These are phyloP conservation scores for Cornus kousa DNA, from an alignment of 148 eudicot species.

Conservation along the genomic window DNA sequence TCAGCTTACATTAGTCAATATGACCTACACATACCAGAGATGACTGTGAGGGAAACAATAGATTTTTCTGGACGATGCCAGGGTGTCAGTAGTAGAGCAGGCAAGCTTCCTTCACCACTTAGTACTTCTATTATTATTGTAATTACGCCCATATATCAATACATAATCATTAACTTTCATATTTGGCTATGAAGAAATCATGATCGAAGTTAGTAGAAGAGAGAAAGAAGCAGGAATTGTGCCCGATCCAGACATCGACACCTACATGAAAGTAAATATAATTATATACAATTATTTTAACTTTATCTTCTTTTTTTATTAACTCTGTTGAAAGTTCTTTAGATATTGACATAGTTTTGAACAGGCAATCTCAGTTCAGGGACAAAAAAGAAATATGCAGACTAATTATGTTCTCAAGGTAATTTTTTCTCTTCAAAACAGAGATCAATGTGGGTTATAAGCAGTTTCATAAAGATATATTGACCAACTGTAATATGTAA, in stretches of 20 bases:
- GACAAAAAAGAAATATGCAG: slow-evolving; percentile 58
- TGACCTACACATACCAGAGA: slow-evolving; percentile 80
- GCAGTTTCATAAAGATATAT: neutral
- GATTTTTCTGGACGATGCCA: slow-evolving; percentile 81
- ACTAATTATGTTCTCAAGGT: slow-evolving; percentile 81
- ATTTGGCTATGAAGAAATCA: slow-evolving; percentile 34
- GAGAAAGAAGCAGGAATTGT: slow-evolving; percentile 70
- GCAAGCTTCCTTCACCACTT: slow-evolving; percentile 22
- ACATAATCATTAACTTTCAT: neutral
- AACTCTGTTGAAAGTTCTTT: neutral
- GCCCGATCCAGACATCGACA: slow-evolving; percentile 78
- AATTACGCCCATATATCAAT: neutral
- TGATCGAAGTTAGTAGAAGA: slow-evolving; percentile 63
- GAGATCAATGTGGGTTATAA: neutral
- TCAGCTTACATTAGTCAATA: slow-evolving; percentile 82
- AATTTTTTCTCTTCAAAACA: slow-evolving; percentile 10
- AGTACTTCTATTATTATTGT: neutral
- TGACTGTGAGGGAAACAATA: slow-evolving; percentile 79
- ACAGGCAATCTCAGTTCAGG: slow-evolving; percentile 76
- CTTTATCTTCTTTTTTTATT: neutral
- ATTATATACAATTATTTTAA: neutral
- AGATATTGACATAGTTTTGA: neutral
- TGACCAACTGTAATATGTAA: neutral
- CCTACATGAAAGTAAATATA: slow-evolving; percentile 69
- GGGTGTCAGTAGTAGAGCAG: slow-evolving; percentile 74